Evolutionary conservation across 495 filamentous ascomycete species (phyloP).

Genomic region (Usnea hakonensis): DNA sequence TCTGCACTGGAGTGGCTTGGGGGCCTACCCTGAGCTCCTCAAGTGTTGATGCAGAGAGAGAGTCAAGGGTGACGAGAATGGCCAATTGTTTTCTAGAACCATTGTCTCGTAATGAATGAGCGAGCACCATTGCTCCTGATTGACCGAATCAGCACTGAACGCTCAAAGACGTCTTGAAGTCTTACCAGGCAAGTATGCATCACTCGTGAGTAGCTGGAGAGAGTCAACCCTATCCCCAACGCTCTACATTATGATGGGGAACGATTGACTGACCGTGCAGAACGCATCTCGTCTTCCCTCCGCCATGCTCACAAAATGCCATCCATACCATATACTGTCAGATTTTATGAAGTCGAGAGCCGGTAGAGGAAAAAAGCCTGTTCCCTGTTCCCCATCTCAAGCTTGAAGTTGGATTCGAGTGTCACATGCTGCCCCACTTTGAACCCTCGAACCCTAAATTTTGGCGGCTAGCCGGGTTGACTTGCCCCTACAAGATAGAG

Average conservation of each 20-base stretch:
- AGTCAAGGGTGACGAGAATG: conserved; percentile 72
- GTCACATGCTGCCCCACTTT: conserved; percentile 13
- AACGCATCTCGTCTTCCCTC: conserved; percentile 17
- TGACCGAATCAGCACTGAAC: background rate
- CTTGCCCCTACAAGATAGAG: background rate
- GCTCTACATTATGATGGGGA: background rate
- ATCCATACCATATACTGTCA: no score
- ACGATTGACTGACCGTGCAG: conserved; percentile 21
- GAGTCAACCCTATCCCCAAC: background rate
- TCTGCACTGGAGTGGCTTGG: background rate
- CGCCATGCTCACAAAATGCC: conserved; percentile 15
- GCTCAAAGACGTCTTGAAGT: conserved; percentile 2
- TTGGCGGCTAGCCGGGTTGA: background rate
- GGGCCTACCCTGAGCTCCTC: conserved; percentile 63
- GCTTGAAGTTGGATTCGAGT: conserved; percentile 3
- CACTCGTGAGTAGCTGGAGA: conserved; percentile 74
- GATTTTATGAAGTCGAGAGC: background rate
- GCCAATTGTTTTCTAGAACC: conserved; percentile 81
- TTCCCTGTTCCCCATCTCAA: conserved; percentile 8
- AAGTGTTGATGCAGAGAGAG: conserved; percentile 61
- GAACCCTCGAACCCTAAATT: conserved; percentile 1
- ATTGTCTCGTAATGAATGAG: conserved; percentile 88
- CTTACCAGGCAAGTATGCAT: conserved; percentile 81
- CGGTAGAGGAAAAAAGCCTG: background rate
- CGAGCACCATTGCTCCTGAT: conserved; percentile 82